Evolutionary conservation across 1,284 basidiomycete species (phyloP), one percentile per base, ranked within the genome.

Genomic region (Ganoderma multipileum): DNA sequence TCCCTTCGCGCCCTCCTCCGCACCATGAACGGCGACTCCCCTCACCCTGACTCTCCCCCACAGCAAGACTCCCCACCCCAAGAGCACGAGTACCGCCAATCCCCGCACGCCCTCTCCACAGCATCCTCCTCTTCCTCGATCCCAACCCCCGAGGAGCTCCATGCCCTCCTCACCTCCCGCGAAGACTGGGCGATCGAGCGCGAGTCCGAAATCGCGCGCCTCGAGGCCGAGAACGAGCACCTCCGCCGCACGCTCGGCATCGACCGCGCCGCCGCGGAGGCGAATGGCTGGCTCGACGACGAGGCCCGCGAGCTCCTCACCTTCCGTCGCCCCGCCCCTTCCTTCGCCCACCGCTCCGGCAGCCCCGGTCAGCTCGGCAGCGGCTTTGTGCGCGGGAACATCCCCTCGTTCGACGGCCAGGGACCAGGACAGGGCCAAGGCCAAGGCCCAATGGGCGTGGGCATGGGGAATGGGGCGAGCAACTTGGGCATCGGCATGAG

Each of bases 181-280:
- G 82, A 84, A 28, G 95, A 97, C 80, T 96, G 95, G 93, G 90
- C 93, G 0, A 73, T 91, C 68, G 93, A 95, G 78, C 87, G 96
- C 68, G 96, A 97, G 78, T 83, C 83, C 73, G 95, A 97, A 82
- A 93, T 97, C 68, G 76, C 86, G 42, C 86, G 95, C 47, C 82
- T 98, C 44, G 90, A 93, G 77, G 83, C 82, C 66, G 96, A 97
- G 82, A 98, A 98, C 76, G 86, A 88, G 55, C 84, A 89, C 67
- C 83, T 98, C 63, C 84, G 96, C 66, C 85, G 86, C 75, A 80
- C 91, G 79, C 82, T 97, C 44, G 89, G 87, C 12, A 94, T 97
- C 72, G 91, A 93, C 79, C 77, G 82, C 55, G 83, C 80, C 23
- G 84, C 82, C 44, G 83, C 91, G 63, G 77, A 80, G 8, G 83